A percentile compares a stretch with the other conserved stretches of the same genome.
Evolutionary conservation across 257 asterid genomes (phyloP).

Genomic region (Asclepias syriaca): DNA sequence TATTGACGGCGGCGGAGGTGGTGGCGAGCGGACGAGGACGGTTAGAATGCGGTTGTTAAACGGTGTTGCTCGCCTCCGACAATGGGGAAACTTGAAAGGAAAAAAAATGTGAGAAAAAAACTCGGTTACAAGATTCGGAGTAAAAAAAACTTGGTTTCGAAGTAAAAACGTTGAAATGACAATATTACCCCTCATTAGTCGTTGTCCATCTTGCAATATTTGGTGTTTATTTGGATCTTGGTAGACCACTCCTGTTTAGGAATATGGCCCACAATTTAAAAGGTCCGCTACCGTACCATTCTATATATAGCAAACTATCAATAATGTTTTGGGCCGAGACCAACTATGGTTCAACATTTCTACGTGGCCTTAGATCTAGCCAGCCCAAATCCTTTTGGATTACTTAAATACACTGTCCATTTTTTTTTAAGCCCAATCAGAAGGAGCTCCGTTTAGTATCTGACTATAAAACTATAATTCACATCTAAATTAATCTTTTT

Average conservation of each 20-base stretch:
- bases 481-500: too few species aligned
- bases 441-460: too few species aligned
- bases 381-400: too few species aligned
- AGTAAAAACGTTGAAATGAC: neutral
- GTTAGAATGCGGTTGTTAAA: neutral
- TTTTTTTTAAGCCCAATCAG: too few species aligned
- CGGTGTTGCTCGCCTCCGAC: neutral
- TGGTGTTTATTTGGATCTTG: neutral
- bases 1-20: neutral
- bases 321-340: too few species aligned
- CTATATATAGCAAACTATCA: too few species aligned
- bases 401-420: too few species aligned
- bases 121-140: too few species aligned
- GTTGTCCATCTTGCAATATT: neutral
- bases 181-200: neutral
- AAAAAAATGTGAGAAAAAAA: neutral
- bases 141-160: neutral
- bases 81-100: neutral
- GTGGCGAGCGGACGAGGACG: neutral
- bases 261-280: neutral
- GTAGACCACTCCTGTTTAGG: neutral
- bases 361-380: too few species aligned
- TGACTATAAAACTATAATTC: too few species aligned
- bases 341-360: too few species aligned
- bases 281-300: neutral